Evolutionary conservation across 192 early-diverging fungal genomes (phyloP), one percentile per base, ranked within the genome.

Genomic region (Cladochytrium replicatum): DNA sequence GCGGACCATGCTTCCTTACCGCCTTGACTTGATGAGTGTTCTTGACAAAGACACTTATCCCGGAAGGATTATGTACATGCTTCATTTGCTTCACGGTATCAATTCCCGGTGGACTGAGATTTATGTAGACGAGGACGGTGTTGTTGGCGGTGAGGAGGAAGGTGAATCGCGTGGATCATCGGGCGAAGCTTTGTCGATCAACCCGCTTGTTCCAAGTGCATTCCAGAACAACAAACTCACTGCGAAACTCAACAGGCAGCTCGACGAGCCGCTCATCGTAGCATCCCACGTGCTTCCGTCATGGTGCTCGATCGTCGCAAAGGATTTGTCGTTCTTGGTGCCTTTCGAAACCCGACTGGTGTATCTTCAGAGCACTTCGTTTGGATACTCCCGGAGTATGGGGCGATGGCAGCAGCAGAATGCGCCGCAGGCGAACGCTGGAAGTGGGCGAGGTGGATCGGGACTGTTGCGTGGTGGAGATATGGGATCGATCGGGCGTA

Each of bases 241-340:
- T 0, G 83, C 88, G 32, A 97, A 95, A 58, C 58, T 93, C 28
- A 79, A 72, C 13, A 77, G 88, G 3, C 93, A 97, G 53, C 50
- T 97, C 24, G 83, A 88, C 50, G 89, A 94, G 46, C 84, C 89
- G 1, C 70, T 97, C 25, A 84, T 93, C 52, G 89, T 93, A 0
- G 91, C 86, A 2, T 85, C 84, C 47, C 55, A 70, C 0, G 82
- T 87, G 29, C 60, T 91, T 17, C 93, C 91, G 0, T 28, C 44
- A 24, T 97, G 91, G 91, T 77, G 80, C 24, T 55, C 68, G 19
- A 50, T 67, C 23, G 41, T 97, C 1, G 68, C 79, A n/a, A 47
- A 47, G 19, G 55, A 75, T 17, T 86, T 78, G 25, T 79, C 80
- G 2, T 94, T 93, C 57, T 49, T 97, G 49, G 66, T 94, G 26